These are phyloP conservation scores for Mollisiaceae sp. DNA, from an alignment of 2,329 filamentous ascomycete genomes.

Conservation along the genomic window DNA sequence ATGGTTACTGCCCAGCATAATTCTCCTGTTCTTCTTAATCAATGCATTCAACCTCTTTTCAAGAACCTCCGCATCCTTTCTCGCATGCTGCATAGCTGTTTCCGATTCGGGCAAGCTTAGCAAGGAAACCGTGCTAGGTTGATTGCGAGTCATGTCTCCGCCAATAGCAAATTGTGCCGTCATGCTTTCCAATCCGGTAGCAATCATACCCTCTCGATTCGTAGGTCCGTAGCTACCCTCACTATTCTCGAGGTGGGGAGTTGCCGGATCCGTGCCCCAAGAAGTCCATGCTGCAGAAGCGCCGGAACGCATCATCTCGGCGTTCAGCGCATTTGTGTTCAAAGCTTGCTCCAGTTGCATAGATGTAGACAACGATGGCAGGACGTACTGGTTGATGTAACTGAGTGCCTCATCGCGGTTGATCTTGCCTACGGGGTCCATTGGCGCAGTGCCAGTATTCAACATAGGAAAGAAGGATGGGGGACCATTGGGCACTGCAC, in stretches of 20 bases:
- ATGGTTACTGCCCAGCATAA: conserved; percentile 51
- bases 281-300: conserved; percentile 37
- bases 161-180: conserved; percentile 41
- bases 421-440: conserved; percentile 67
- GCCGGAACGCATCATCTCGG: conserved; percentile 37
- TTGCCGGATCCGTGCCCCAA: conserved; percentile 35
- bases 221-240: conserved; percentile 30
- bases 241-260: conserved; percentile 26
- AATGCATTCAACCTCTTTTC: conserved; percentile 66
- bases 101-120: conserved; percentile 70
- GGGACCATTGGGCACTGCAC: conserved; percentile 67
- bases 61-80: conserved; percentile 64
- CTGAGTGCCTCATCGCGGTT: conserved; percentile 69
- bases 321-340: conserved; percentile 40
- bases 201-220: conserved; percentile 39
- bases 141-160: conserved; percentile 37
- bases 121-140: conserved; percentile 46
- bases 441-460: conserved; percentile 43
- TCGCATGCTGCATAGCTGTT: conserved; percentile 53
- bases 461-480: conserved; percentile 64
- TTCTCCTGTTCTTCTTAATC: conserved; percentile 63
- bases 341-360: conserved; percentile 44
- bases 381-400: conserved; percentile 72
- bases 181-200: conserved; percentile 41
- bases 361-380: conserved; percentile 51